Evolutionary conservation across 176 grass and related monocot species (phyloP).

Genomic region (Metroxylon sagu): DNA sequence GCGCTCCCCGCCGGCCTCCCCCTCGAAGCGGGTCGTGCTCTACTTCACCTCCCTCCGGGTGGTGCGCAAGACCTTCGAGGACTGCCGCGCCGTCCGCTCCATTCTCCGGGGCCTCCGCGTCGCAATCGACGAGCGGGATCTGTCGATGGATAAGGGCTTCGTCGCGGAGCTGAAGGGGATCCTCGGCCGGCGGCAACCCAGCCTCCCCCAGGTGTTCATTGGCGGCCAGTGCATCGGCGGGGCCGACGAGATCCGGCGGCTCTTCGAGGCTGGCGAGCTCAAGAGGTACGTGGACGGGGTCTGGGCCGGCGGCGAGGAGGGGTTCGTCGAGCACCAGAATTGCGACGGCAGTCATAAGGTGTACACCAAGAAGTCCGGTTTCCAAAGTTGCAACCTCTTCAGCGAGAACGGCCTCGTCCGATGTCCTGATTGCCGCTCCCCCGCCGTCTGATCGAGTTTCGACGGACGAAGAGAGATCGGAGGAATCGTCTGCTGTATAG

Average conservation of each 20-base stretch:
- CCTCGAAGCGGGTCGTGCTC: slow-evolving; percentile 46
- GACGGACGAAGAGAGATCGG: neutral
- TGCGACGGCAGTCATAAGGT: slow-evolving; percentile 56
- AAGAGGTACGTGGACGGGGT: neutral
- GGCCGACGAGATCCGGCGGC: slow-evolving; percentile 4
- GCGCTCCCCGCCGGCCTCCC: neutral
- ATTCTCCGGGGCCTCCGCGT: slow-evolving; percentile 65
- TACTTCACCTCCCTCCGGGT: slow-evolving; percentile 87
- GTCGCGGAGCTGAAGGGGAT: slow-evolving; percentile 52
- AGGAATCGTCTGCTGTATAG: too few relatives aligned
- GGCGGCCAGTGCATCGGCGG: slow-evolving; percentile 1
- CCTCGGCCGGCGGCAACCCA: slow-evolving; percentile 19
- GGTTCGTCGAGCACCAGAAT: slow-evolving; percentile 39
- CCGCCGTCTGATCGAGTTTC: slow-evolving; percentile 21
- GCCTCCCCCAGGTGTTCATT: slow-evolving; percentile 50
- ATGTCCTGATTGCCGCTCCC: slow-evolving; percentile 34
- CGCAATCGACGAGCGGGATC: slow-evolving; percentile 77
- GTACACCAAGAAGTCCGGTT: slow-evolving; percentile 66
- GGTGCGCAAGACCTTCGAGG: slow-evolving; percentile 63
- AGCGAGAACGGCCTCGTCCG: slow-evolving; percentile 84
- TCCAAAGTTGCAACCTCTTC: slow-evolving; percentile 67
- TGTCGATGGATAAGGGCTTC: slow-evolving; percentile 70
- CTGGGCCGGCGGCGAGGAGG: slow-evolving; percentile 30
- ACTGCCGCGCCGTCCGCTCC: slow-evolving; percentile 46
- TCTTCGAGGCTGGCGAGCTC: slow-evolving; percentile 4